phyloP scores from a whole-genome alignment of 2,329 filamentous ascomycete species.

The Phialophora expanda region DNA sequence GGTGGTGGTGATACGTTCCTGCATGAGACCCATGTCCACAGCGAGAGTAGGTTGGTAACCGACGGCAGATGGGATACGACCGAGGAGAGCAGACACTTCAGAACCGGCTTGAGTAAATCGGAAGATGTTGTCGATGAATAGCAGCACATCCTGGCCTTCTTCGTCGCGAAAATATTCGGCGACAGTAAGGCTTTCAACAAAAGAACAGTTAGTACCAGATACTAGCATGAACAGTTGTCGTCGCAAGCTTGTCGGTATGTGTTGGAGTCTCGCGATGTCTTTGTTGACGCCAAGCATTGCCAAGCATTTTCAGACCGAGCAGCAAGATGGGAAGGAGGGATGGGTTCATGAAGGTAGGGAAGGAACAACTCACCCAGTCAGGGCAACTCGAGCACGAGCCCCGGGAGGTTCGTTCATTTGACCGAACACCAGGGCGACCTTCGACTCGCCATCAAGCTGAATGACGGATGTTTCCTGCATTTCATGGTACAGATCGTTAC shows the following conservation, averaged over 20 bases:
- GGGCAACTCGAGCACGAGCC: conserved; percentile 98
- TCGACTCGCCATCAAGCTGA: conserved; percentile 98
- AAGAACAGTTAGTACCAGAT: conserved; percentile 23
- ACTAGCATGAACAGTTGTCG: too few species aligned
- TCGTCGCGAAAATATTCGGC: conserved; percentile 83
- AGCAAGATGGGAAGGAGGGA: not conserved
- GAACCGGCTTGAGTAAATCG: conserved; percentile 99
- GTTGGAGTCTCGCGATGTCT: too few species aligned
- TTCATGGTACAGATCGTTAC: conserved; percentile 99
- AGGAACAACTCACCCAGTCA: conserved; percentile 71
- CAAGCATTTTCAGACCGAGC: too few species aligned
- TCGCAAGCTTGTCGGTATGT: too few species aligned
- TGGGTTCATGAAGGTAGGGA: conserved; percentile 2
- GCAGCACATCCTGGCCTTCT: conserved; percentile 92
- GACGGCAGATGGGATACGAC: conserved; percentile 99
- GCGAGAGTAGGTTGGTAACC: conserved; percentile 99
- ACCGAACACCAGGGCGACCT: conserved; percentile 99
- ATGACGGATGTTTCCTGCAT: conserved; percentile 99
- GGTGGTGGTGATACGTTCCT: conserved; percentile 99
- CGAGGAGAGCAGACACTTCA: conserved; percentile 98
- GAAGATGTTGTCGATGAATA: conserved; percentile 99
- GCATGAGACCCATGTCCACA: conserved; percentile 99
- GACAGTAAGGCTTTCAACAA: too few species aligned
- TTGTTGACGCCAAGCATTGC: too few species aligned
- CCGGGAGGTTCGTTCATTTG: conserved; percentile 99